Evolutionary conservation across 176 grass and related monocot genomes (phyloP), one percentile per base, ranked within the genome.

Genomic region (Urochloa ruziziensis): DNA sequence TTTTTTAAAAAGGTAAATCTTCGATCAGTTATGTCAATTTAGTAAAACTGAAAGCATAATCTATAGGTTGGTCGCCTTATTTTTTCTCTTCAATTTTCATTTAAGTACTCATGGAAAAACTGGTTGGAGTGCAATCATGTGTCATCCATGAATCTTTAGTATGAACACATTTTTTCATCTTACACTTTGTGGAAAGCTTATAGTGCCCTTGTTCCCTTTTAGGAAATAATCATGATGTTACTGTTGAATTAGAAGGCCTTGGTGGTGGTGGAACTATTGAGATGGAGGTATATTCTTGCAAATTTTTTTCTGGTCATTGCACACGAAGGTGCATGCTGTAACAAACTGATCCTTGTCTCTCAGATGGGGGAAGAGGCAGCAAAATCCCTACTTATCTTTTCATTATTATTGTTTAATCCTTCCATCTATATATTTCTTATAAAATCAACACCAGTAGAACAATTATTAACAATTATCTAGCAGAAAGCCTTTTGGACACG

Each of bases 221-320:
- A 98, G 95, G 95, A 86, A 84, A 88, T 69, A 84, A 73, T 66
- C 92, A 98, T 88, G 90, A 90, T 42, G 30, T 95, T 63, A 74
- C 73, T 65, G 82, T 95, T 40, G 84, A 93, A 82, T 62, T 98
- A 35, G 92, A 91, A 60, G 95, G 92, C 74, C 88, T 88, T 77
- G 80, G 90, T 91, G 90, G 84, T 82, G 89, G 92, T 83, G 92
- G 90, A 72, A 90, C 73, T 84, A 91, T 98, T 62, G 89, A 95
- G 70, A 86, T 98, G 58, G 95, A 98, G 91, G 95, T 91, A 84
- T 62, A 66, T 68, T 39, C 42, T 44, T 82, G 34, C 17, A 37
- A 72, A 60, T 8, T 49, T 47, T 35, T 47, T 78, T 56, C 23
- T 85, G 12, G 68, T 29, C 17, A 39, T 28, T 11, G 23, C 37